Evolutionary conservation across 495 filamentous ascomycete genomes (phyloP), one percentile per base, ranked within the genome.

Genomic region (Apodospora peruviana): DNA sequence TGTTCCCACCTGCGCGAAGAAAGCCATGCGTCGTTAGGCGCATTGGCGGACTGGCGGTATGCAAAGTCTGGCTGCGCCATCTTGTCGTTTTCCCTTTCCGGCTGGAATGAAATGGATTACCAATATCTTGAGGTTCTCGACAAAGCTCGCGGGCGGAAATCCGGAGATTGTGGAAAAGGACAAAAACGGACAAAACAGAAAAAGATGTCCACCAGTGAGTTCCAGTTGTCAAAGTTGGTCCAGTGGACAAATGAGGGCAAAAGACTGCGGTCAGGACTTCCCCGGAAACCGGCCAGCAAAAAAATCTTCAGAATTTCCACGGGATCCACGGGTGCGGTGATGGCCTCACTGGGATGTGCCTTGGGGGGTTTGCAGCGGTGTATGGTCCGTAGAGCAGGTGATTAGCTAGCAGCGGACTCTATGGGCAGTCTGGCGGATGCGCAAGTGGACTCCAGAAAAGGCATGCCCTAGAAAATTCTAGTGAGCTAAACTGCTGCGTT

Each of bases 1-100:
- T 61, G 57, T 66, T 63, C 72, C 66, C 71, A 75, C 72, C 72
- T 75, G 62, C 67, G 67, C 51, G 71, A 59, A 49, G 70, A 49
- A 23, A 58, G 57, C 72, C 72, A 75, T 51, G 69, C 61, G 51
- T 72, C 71, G 57, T 65, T 68, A 42, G 71, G 58, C 58, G 62
- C 64, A 41, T 56, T 56, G 57, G 69, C 60, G 17, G 62, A 41
- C 43, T 58, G 50, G 54, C 65, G 66, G 54, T 72, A 72, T 41
- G 58, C 59, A 64, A 68, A 66, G 44, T 72, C 68, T 50, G 60
- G 64, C 45, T 70, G 68, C 36, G 69, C 65, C 70, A 73, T 73
- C 14, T 34, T 47, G 45, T 60, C 39, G 47, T 47, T 41, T 25
- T 43, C 39, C 47, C 32, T 40, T 16, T 18, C 37, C 18, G 14